Evolutionary conservation across 352 stramenopile genomes (phyloP), one percentile per base, ranked within the genome.

Genomic region (Aphanomyces cochlioides): DNA sequence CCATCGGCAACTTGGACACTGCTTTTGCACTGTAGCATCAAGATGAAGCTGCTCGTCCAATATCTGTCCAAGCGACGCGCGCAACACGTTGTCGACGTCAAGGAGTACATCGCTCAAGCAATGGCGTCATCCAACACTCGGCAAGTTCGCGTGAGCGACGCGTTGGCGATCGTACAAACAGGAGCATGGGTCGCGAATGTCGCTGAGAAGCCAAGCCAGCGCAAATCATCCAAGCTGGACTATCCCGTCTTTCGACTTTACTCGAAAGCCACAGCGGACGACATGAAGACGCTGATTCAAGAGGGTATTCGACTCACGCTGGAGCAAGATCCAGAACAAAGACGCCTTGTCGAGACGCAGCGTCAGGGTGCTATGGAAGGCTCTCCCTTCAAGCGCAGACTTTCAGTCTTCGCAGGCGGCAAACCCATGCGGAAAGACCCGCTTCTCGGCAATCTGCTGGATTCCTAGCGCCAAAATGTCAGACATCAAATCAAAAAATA

Each of bases 121-220:
- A 61, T 28, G 28, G 28, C 28, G 28, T 28, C 73, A 0, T 87
- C 80, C 37, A 76, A 80, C 7, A 82, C 71, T 56, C 86, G 79
- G 40, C 77, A 89, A 71, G 79, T 90, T 6, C 82, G 82, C 40
- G 67, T 91, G 38, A 81, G 88, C 54, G 84, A 92, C 66, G 85
- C 84, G 5, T 80, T 82, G 5, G 84, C 82, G 3, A 92, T 93
- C 48, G 82, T 92, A 0, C 85, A 93, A 58, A 82, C 75, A 56
- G 79, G 76, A 0, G 68, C 77, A 8, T 84, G 83, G 78, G 72
- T 72, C 21, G 72, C 38, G 43, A 54, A 78, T 43, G 47, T 82
- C 5, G 39, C 41, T 0, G 74, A n/a, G 2, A 13, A 15, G 12
- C 2, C 43, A 4, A 36, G 2, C 6, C 7, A 19, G 3, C 34